Evolutionary conservation across 768 basidiomycete species (phyloP), one percentile per base, ranked within the genome.

Genomic region (Boletellus ananiceps): DNA sequence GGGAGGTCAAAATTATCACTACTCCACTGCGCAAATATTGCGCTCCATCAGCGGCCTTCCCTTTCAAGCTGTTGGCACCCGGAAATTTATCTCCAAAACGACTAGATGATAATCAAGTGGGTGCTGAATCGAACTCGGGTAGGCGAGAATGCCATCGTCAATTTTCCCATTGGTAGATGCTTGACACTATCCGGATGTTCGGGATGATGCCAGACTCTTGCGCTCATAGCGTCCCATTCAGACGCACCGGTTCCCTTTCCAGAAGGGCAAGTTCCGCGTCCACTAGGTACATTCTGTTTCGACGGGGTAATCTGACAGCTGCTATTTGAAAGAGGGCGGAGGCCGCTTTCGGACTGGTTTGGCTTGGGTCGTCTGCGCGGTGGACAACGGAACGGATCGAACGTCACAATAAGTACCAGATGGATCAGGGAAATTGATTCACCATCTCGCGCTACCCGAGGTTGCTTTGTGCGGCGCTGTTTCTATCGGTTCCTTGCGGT

Each of bases 121-220:
- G 21, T 18, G 29, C 29, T 25, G 23, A 18, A 12, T 37, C 38
- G 38, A 18, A 21, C n/a, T 27, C 18, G 16, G 31, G 7, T 33
- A 31, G 47, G 23, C 40, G n/a, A 23, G 38, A 37, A 47, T 7
- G 12, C 2, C 29, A 34, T 39, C 51, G 59, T 21, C 21, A 51
- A 51, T 23, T 49, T 54, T 57, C n/a, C 47, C 25, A 57, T 61
- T 60, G 56, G 55, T 29, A 44, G 29, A 23, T 25, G 23, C 8
- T 5, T 14, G 34, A 23, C 19, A 27, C 15, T 3, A 32, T 2
- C 38, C 34, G 8, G 36, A 18, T 18, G 11, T 16, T 19, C 16
- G 38, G 38, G 21, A n/a, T 42, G n/a, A 31, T 42, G 31, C 14
- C 41, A 13, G 2, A 43, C 31, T 43, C 32, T 33, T 43, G 29